Conservation (phyloP, 2,329 filamentous ascomycete genomes). For the Colletotrichum sp. region DNA sequence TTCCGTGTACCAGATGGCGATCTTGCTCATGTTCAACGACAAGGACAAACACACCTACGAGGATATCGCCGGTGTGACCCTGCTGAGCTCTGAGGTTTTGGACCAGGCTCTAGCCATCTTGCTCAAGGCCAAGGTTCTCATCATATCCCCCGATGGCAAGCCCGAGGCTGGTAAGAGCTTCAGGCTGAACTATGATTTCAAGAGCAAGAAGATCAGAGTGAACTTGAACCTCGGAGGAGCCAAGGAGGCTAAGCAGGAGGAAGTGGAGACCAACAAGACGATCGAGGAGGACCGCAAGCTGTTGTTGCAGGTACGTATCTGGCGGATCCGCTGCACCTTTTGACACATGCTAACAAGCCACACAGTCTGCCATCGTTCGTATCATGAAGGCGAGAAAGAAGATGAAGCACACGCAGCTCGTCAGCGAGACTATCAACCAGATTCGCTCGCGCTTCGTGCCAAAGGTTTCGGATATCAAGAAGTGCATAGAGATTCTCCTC, state of each 20-base stretch:
- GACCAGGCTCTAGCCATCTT: constrained; percentile 87
- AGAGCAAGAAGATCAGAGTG: constrained; percentile 97
- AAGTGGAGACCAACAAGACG: constrained; percentile 97
- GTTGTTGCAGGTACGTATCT: constrained; percentile 82
- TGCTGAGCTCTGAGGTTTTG: constrained; percentile 79
- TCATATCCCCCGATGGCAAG: constrained; percentile 74
- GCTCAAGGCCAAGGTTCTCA: constrained; percentile 89
- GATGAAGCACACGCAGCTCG: constrained; percentile 96
- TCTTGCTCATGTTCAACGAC: constrained; percentile 93
- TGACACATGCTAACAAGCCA: constrained; percentile 25
- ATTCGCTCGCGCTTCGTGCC: constrained; percentile 93
- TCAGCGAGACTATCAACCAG: constrained; percentile 94
- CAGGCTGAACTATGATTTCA: constrained; percentile 91
- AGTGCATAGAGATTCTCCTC: constrained; percentile 97
- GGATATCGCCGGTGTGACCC: constrained; percentile 82
- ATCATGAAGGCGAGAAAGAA: constrained; percentile 99
- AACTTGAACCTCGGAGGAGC: constrained; percentile 96
- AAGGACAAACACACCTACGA: constrained; percentile 84
- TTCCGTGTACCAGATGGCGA: constrained; percentile 97
- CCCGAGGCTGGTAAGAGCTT: constrained; percentile 80
- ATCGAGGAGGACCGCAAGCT: constrained; percentile 98
- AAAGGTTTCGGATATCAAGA: constrained; percentile 96
- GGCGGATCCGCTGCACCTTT: too few relatives aligned
- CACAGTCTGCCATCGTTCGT: constrained; percentile 92
- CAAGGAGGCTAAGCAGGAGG: constrained; percentile 94